Base-by-base conservation (phyloP, 306 rosid genomes). In the Prunus armeniaca region DNA sequence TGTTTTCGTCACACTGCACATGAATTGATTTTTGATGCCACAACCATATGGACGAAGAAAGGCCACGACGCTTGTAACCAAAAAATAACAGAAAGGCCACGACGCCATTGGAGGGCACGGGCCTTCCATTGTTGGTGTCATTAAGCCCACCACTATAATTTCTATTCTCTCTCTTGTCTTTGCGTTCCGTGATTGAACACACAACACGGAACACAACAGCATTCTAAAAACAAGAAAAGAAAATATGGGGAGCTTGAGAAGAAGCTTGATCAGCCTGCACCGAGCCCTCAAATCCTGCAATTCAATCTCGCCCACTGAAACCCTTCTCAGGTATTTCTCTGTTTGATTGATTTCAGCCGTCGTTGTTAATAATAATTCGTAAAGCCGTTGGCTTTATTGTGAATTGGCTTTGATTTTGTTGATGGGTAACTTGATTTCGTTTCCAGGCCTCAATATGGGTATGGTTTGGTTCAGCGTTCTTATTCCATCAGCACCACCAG, bases 221-320 rank as follows among this genome's bases (percentile, higher is more conserved):
- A 5, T 4, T 10, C 28, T 2, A 4, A 54, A 8, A 18, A 38
- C 12, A 51, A 54, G 32, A 54, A 54, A 47, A n/a, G 2, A 34
- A n/a, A 63, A 46, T 56, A 87, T 88, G 97, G 90, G 61, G 45
- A 88, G 81, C 83, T 61, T 83, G 79, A 83, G 86, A 76, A 86
- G 75, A 77, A 73, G 68, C 14, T 47, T 68, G 19, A 65, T 83
- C 72, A 78, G 57, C 68, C 49, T 80, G 3, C 77, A 73, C 61
- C 70, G 87, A 67, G 66, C 82, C 32, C 69, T 91, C 61, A 85
- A 82, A 41, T 82, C 84, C 38, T 13, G 75, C 0, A 17, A 78
- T 17, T 34, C 82, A 20, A 41, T 57, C 67, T 58, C 12, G 18
- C 52, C 61, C 12, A 3, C 64, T 30, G 65, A 69, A 52, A 78